phyloP scores from a whole-genome alignment of 2,329 filamentous ascomycete genomes.

The Ophiostoma triangulosporum region DNA sequence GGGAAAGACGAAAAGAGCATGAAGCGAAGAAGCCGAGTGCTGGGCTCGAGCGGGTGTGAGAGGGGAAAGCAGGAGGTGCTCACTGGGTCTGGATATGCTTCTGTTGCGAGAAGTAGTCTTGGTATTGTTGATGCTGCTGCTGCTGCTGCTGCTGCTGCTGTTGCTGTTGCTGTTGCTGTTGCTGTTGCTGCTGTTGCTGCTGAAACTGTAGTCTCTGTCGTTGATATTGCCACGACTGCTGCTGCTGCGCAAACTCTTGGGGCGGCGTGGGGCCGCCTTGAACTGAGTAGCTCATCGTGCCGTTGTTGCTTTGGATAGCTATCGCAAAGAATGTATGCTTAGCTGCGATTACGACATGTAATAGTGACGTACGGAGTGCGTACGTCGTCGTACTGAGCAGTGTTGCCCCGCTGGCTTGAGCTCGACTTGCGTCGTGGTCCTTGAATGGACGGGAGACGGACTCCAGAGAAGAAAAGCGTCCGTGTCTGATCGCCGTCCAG shows the following conservation, averaged over 20 bases:
- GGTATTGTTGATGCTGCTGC: slow-evolving; percentile 9
- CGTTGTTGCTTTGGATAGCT: not conserved
- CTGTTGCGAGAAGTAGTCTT: not conserved
- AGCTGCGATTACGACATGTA: no score
- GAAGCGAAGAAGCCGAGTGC: not conserved
- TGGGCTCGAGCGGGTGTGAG: not conserved
- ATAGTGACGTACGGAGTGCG: no score
- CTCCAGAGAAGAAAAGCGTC: not conserved
- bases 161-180: slow-evolving; percentile 8
- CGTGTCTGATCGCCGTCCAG: slow-evolving; percentile 6
- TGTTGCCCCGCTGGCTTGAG: not conserved
- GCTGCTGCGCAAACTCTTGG: slow-evolving; percentile 19
- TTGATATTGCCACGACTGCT: slow-evolving; percentile 14
- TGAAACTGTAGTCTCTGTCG: slow-evolving; percentile 7
- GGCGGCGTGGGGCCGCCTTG: slow-evolving; percentile 23
- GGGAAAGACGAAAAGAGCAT: not conserved
- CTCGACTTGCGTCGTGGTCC: not conserved
- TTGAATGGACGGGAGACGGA: not conserved
- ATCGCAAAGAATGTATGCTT: no score
- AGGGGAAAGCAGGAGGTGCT: not conserved
- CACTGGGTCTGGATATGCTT: not conserved
- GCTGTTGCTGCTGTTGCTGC: slow-evolving; percentile 14
- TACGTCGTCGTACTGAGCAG: no score
- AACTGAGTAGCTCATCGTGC: slow-evolving; percentile 20
- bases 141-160: slow-evolving; percentile 1